Evolutionary conservation across 345 rosid genomes (phyloP).

Genomic region (Dipteronia sinensis): DNA sequence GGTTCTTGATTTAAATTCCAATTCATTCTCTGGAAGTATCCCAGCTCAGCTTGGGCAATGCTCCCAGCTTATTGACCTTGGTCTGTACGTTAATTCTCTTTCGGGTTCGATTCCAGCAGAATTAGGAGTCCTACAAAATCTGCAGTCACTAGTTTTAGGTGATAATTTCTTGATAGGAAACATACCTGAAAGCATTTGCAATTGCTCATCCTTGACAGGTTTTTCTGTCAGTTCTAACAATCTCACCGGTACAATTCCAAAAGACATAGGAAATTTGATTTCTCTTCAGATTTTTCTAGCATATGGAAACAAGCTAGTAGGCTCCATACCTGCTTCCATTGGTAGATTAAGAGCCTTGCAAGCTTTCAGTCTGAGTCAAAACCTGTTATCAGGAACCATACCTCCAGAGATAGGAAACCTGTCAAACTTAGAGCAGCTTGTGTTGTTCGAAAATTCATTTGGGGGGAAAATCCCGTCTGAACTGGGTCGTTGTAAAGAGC

Average conservation of each 20-base stretch:
- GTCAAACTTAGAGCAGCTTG: constrained; percentile 46
- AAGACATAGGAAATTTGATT: constrained; percentile 58
- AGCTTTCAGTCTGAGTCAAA: constrained; percentile 53
- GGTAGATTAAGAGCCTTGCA: constrained; percentile 55
- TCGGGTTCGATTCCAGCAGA: constrained; percentile 68
- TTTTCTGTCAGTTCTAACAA: constrained; percentile 53
- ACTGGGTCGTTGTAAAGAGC: constrained; percentile 57
- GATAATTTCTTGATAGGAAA: constrained; percentile 57
- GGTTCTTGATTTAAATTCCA: constrained; percentile 82
- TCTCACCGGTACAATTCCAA: constrained; percentile 62
- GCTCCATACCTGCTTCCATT: constrained; percentile 65
- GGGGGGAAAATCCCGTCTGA: constrained; percentile 66
- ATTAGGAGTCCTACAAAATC: constrained; percentile 53
- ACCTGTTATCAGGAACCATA: constrained; percentile 59
- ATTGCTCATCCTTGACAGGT: constrained; percentile 51
- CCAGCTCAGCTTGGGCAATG: constrained; percentile 65
- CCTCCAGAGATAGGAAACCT: constrained; percentile 74
- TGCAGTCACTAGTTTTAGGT: constrained; percentile 61
- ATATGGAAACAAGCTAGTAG: constrained; percentile 47
- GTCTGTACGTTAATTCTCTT: constrained; percentile 53
- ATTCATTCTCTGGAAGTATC: constrained; percentile 55
- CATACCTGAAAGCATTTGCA: constrained; percentile 59
- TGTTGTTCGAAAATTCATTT: constrained; percentile 48
- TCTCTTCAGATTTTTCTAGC: constrained; percentile 54
- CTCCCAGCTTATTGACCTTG: constrained; percentile 49